Evolutionary conservation across 768 basidiomycete species (phyloP).

Genomic region (Chalciporus pseudorubinellus): DNA sequence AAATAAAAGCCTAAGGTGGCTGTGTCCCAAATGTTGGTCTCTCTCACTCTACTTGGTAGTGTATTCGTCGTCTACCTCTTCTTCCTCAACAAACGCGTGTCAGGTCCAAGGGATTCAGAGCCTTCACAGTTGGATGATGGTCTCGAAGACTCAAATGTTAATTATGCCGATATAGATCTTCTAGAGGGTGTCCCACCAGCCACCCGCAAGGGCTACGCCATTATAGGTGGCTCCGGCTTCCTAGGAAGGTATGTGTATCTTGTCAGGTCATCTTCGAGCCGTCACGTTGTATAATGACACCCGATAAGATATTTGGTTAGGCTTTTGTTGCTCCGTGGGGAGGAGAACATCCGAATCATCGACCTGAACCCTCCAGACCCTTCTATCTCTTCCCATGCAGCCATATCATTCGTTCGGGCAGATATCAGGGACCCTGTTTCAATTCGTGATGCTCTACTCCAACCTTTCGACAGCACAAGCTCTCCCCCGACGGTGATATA

Average conservation of each 20-base stretch:
- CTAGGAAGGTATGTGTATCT: background rate
- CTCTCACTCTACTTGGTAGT: background rate
- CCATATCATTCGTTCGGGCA: conserved; percentile 30
- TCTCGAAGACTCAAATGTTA: background rate
- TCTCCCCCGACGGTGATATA: conserved; percentile 21
- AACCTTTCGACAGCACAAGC: conserved; percentile 19
- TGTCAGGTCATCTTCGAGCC: too few relatives aligned
- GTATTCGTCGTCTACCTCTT: background rate
- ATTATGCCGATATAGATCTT: background rate
- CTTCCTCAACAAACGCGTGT: background rate
- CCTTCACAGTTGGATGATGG: background rate
- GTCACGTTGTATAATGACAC: background rate
- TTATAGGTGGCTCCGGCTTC: background rate
- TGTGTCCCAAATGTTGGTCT: background rate
- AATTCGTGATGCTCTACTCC: conserved; percentile 24
- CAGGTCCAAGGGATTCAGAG: background rate
- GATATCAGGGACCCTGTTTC: conserved; percentile 33
- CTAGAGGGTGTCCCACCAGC: conserved; percentile 2
- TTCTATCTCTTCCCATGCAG: conserved; percentile 21
- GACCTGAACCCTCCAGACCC: conserved; percentile 30
- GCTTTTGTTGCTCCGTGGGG: conserved; percentile 35
- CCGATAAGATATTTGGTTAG: conserved; percentile 31
- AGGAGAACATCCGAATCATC: conserved; percentile 32
- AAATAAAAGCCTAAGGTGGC: background rate
- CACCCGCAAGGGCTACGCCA: conserved; percentile 1